Percentiles rank a stretch among this genome's conserved stretches.
phyloP scores from a whole-genome alignment of 768 basidiomycete genomes.

The Suillus plorans region DNA sequence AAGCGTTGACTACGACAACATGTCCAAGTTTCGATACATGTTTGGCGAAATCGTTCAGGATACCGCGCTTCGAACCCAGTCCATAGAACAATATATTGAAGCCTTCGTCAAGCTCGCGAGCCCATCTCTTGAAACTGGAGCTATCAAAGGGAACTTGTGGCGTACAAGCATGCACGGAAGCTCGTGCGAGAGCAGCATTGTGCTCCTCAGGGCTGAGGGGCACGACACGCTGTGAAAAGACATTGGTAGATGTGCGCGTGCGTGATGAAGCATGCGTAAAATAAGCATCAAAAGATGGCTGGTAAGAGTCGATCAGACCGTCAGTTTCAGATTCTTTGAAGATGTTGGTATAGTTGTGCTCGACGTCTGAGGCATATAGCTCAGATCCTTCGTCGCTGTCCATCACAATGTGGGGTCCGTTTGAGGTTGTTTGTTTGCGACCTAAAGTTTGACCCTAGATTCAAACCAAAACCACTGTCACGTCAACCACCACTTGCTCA shows the following conservation, averaged over 20 bases:
- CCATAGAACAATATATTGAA: constrained; percentile 92
- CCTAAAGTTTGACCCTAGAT: not conserved
- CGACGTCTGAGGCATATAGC: constrained; percentile 27
- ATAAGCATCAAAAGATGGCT: constrained; percentile 84
- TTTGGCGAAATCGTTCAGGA: constrained; percentile 75
- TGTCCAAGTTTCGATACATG: constrained; percentile 61
- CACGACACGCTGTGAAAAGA: constrained; percentile 74
- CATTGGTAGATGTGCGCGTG: constrained; percentile 71
- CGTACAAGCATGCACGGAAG: constrained; percentile 14
- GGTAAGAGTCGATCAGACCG: constrained; percentile 13
- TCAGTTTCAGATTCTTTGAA: constrained; percentile 14
- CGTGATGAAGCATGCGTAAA: constrained; percentile 64
- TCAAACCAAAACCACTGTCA: not conserved
- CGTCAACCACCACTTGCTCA: not conserved
- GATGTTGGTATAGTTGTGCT: constrained; percentile 13
- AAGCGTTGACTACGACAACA: constrained; percentile 78
- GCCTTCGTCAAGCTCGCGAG: constrained; percentile 72
- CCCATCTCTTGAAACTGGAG: constrained; percentile 55
- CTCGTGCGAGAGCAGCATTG: constrained; percentile 27
- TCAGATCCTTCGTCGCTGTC: constrained; percentile 30
- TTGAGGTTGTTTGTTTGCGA: not conserved
- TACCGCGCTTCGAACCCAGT: constrained; percentile 78
- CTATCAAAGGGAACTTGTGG: constrained; percentile 11
- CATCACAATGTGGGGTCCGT: constrained; percentile 3
- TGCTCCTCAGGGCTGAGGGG: constrained; percentile 72